Evolutionary conservation across 169 alveolate genomes (phyloP).

Genomic region (Plasmodium ovale): DNA sequence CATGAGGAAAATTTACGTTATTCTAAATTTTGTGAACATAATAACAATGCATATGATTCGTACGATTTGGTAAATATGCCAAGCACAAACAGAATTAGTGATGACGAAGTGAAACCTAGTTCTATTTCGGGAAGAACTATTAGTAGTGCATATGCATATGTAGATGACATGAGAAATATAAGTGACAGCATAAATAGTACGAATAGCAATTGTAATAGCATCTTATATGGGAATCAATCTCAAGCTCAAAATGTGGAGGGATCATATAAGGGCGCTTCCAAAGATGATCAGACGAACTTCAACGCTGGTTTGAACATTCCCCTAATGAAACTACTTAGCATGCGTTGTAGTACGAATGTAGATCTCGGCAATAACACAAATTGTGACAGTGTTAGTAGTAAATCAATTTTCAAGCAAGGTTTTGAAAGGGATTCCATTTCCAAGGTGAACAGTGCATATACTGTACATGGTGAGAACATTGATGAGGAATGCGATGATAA

Average conservation of each 20-base stretch:
- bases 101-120: not conserved
- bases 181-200: not conserved
- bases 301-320: slow-evolving; percentile 1
- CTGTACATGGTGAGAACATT: too few relatives aligned
- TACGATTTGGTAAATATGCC: slow-evolving; percentile 1
- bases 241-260: not conserved
- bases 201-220: not conserved
- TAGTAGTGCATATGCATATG: not conserved
- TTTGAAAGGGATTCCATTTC: not conserved
- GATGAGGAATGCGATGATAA: not conserved
- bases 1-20: not conserved
- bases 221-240: not conserved
- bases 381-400: not conserved
- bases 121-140: not conserved
- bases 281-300: slow-evolving; percentile 1
- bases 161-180: not conserved
- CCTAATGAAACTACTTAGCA: slow-evolving; percentile 7
- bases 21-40: slow-evolving; percentile 12
- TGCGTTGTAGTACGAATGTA: not conserved
- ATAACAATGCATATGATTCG: not conserved
- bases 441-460: not conserved
- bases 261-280: not conserved
- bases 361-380: too few relatives aligned
- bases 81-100: not conserved
- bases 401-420: not conserved